Evolutionary conservation across 306 rosid genomes (phyloP).

Genomic region (Quillaja saponaria): DNA sequence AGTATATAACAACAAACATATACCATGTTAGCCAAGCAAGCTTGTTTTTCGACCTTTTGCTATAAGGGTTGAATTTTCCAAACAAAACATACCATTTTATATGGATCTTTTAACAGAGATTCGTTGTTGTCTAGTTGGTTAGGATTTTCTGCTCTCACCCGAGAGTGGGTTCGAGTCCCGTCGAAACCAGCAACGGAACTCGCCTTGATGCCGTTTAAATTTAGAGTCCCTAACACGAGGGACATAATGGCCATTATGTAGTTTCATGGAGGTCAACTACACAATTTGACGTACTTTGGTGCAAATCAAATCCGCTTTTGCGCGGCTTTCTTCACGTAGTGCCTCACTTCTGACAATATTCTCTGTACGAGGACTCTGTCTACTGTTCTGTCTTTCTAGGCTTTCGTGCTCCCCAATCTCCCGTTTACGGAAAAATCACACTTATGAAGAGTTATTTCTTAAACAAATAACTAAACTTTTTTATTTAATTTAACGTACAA

Average conservation of each 20-base stretch:
- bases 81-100: too few species aligned
- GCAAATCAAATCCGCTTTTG: slow-evolving; percentile 41
- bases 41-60: too few species aligned
- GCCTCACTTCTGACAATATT: slow-evolving; percentile 57
- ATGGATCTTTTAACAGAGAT: too few species aligned
- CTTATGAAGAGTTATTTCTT: slow-evolving; percentile 18
- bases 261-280: not conserved
- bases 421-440: slow-evolving; percentile 25
- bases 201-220: too few species aligned
- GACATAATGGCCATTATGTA: not conserved
- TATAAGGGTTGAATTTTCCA: too few species aligned
- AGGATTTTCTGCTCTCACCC: slow-evolving; percentile 29
- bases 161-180: slow-evolving; percentile 27
- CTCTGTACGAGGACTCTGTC: slow-evolving; percentile 50
- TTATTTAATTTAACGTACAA: not conserved
- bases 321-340: slow-evolving; percentile 42
- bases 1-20: too few species aligned
- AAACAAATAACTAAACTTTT: not conserved
- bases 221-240: too few species aligned
- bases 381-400: slow-evolving; percentile 27
- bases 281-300: not conserved
- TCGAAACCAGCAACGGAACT: slow-evolving; percentile 23
- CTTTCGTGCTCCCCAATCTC: slow-evolving; percentile 32
- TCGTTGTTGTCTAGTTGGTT: slow-evolving; percentile 33
- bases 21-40: too few species aligned